These are phyloP conservation scores for Boletus edulis DNA, from an alignment of 768 basidiomycete species.

Conservation along the genomic window DNA sequence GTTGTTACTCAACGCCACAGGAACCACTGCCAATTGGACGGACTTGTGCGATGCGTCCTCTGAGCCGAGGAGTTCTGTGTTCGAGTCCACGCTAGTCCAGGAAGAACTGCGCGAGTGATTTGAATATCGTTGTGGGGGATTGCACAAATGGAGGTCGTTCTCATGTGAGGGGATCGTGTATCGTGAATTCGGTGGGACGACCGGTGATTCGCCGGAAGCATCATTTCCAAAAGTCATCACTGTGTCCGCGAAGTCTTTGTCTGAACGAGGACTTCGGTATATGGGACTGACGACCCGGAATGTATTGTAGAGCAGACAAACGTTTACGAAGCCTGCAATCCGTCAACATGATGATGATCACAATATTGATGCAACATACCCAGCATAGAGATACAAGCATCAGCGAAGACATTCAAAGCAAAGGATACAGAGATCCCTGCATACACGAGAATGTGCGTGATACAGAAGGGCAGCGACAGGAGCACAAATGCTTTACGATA, in stretches of 20 bases:
- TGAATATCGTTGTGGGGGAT: not conserved
- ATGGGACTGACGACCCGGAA: slow-evolving; percentile 59
- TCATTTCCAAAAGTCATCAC: slow-evolving; percentile 24
- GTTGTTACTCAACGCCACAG: not conserved
- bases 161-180: not conserved
- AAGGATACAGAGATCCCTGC: slow-evolving; percentile 50
- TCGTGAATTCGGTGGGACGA: slow-evolving; percentile 1
- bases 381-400: slow-evolving; percentile 49
- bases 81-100: slow-evolving; percentile 18
- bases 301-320: slow-evolving; percentile 65
- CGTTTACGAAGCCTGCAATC: slow-evolving; percentile 58
- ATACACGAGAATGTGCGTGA: slow-evolving; percentile 46
- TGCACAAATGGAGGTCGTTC: not conserved
- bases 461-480: slow-evolving; percentile 57
- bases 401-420: slow-evolving; percentile 47
- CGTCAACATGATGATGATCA: not conserved
- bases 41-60: slow-evolving; percentile 8
- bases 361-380: slow-evolving; percentile 37
- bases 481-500: slow-evolving; percentile 51
- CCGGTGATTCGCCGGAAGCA: slow-evolving; percentile 22
- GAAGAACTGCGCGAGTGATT: slow-evolving; percentile 15
- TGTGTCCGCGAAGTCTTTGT: slow-evolving; percentile 6
- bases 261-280: slow-evolving; percentile 33
- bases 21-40: not conserved
- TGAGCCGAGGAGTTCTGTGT: slow-evolving; percentile 9